Conservation (phyloP, 2,329 filamentous ascomycete species). For the Stemphylium beticola region DNA sequence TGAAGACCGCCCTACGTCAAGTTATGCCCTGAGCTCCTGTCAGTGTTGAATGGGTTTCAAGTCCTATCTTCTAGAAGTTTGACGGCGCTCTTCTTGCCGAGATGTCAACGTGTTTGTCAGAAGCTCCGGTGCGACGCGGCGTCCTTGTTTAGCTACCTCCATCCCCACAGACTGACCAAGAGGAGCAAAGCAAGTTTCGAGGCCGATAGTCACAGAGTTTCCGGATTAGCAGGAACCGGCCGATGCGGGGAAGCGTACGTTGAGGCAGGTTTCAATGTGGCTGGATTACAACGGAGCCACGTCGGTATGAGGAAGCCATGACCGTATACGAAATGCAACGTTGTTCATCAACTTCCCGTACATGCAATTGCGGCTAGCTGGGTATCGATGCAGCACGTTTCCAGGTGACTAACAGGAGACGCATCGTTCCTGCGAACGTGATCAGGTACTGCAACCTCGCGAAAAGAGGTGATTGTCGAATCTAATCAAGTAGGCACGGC, state of each 20-base stretch:
- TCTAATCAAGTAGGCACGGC: not conserved
- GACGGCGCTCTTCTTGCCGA: conserved; percentile 20
- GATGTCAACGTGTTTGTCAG: conserved; percentile 28
- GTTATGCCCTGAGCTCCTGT: conserved; percentile 26
- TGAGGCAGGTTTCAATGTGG: conserved; percentile 31
- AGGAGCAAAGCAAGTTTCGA: conserved; percentile 5
- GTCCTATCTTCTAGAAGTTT: conserved; percentile 39
- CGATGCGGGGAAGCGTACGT: conserved; percentile 27
- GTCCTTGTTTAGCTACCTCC: conserved; percentile 18
- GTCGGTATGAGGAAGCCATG: conserved; percentile 3
- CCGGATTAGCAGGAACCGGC: conserved; percentile 14
- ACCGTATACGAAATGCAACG: not conserved
- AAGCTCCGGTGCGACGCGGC: conserved; percentile 26
- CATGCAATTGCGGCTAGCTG: not conserved
- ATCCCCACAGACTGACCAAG: conserved; percentile 13
- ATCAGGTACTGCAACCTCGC: conserved; percentile 1
- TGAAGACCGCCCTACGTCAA: conserved; percentile 25
- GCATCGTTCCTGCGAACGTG: not conserved
- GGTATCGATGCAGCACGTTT: not conserved
- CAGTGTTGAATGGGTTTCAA: conserved; percentile 38
- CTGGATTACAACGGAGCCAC: conserved; percentile 24
- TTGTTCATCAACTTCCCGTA: not conserved
- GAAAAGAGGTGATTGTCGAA: not conserved
- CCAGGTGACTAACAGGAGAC: not conserved
- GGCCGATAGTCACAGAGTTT: not conserved